Evolutionary conservation across 2,329 filamentous ascomycete genomes (phyloP), one percentile per base, ranked within the genome.

Genomic region (Cryphonectria radicalis): DNA sequence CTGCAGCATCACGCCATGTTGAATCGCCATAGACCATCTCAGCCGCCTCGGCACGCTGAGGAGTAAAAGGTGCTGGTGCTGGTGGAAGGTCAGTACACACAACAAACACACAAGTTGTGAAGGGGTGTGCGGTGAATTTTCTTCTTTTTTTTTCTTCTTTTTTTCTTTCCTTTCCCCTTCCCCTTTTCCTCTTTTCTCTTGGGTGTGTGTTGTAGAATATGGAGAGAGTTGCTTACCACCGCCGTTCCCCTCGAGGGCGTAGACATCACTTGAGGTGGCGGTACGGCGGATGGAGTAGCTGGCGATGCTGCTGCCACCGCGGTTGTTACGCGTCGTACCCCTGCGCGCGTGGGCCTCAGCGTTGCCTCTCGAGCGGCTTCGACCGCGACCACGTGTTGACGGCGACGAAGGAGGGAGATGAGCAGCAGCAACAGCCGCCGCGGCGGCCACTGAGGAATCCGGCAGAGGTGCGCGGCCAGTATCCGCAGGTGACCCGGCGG

Each of bases 341-440:
- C 71, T 63, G 28, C 72, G 66, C 55, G 72, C 69, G 40, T 71
- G 65, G 42, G 55, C 64, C 35, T 73, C 71, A 59, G 35, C 28
- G 43, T 25, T 40, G n/a, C 66, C 69, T 40, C 55, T 66, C 4
- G 43, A 7, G 14, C 66, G 63, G 25, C 59, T 59, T 53, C 66
- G 71, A 17, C 63, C 69, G 53, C 57, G 46, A 37, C 40, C 32
- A 22, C 66, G 46, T 25, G 46, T 67, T 42, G 53, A 46, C 4
- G 59, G 32, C 5, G 66, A 25, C n/a, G 66, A n/a, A 37, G 63
- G 69, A 66, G 71, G 37, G 5, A 57, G 22, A 14, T 57, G 57
- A 28, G 69, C 50, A 55, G 57, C 42, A 43, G 70, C 25, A 37
- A 57, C 42, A 50, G 66, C 63, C 66, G 69, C 35, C 10, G 69